Base-by-base conservation (phyloP, 2,329 filamentous ascomycete genomes). In the Orbilia ellipsospora region DNA sequence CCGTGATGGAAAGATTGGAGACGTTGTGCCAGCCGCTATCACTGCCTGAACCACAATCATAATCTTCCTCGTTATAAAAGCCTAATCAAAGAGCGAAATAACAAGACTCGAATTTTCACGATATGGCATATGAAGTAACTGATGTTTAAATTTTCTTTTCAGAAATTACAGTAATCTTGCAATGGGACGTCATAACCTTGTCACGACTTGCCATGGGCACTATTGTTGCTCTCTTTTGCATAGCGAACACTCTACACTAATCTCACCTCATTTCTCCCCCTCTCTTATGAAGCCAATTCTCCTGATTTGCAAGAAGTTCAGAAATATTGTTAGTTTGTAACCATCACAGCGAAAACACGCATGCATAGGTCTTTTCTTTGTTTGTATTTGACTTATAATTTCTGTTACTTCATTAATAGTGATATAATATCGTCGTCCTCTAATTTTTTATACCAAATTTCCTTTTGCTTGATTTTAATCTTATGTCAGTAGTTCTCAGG, bases 11-110 rank as follows among this genome's bases (percentile, higher is more conserved):
- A 59, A 70, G n/a, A 77, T 77, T 55, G 74, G 67, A 20, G 78
- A 79, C 55, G 73, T 78, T 50, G 77, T 73, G 45, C 73, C 77
- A 2, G 78, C 77, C n/a, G 65, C 72, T 4, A 67, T 77, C 40
- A 54, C 67, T 26, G 74, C 68, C 31, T 64, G 44, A 48, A 48
- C 31, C 10, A 36, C 31, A 7, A 7, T 10, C 31, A 7, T 6
- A 36, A 36, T 10, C 31, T 36, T 36, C 10, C 31, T 36, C 5
- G 10, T 36, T 36, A 36, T 36, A 7, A 36, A 36, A 36, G 31
- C 10, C 31, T 36, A 36, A 36, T 36, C 8, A 10, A 36, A 36
- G 6, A 36, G 31, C 31, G 10, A 36, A 10, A 36, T 54, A 1
- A 66, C 26, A 18, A 42, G 20, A 51, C 42, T 36, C 7, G 23